Conservation (phyloP, 352 stramenopile species). For the Pythium insidiosum region DNA sequence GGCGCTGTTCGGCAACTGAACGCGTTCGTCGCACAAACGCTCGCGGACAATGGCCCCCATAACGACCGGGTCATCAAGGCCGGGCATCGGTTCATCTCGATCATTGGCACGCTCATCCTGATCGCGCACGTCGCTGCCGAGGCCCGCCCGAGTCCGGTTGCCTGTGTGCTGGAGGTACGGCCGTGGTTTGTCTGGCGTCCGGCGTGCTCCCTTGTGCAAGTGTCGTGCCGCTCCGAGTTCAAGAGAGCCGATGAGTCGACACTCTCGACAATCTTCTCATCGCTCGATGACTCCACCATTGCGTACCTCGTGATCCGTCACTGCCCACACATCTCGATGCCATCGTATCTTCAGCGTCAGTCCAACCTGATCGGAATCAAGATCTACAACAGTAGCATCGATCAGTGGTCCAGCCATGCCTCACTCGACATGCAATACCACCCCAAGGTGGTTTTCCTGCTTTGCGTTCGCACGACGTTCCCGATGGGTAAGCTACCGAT, state of each 20-base stretch:
- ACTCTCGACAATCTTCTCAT: background rate
- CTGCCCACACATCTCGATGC: constrained; percentile 21
- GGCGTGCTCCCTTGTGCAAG: constrained; percentile 19
- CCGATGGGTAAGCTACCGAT: constrained; percentile 2
- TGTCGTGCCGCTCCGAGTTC: background rate
- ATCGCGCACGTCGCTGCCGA: constrained; percentile 13
- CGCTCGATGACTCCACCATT: constrained; percentile 1
- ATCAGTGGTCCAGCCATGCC: constrained; percentile 14
- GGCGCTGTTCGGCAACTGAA: too few relatives aligned
- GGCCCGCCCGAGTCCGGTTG: background rate
- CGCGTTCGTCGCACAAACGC: too few relatives aligned
- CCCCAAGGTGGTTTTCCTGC: constrained; percentile 9
- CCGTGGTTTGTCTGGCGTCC: constrained; percentile 18
- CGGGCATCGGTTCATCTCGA: background rate
- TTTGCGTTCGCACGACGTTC: constrained; percentile 11
- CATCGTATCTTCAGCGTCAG: constrained; percentile 16
- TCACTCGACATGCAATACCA: constrained; percentile 18
- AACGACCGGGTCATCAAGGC: constrained; percentile 5
- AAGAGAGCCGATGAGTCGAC: background rate
- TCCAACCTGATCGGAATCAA: constrained; percentile 22
- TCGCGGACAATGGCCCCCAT: too few relatives aligned
- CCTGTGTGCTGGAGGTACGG: constrained; percentile 20
- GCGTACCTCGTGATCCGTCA: constrained; percentile 23
- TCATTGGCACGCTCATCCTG: constrained; percentile 14
- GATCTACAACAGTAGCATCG: constrained; percentile 35